Evolutionary conservation across 495 filamentous ascomycete genomes (phyloP).

Genomic region (Penicillium steckii): DNA sequence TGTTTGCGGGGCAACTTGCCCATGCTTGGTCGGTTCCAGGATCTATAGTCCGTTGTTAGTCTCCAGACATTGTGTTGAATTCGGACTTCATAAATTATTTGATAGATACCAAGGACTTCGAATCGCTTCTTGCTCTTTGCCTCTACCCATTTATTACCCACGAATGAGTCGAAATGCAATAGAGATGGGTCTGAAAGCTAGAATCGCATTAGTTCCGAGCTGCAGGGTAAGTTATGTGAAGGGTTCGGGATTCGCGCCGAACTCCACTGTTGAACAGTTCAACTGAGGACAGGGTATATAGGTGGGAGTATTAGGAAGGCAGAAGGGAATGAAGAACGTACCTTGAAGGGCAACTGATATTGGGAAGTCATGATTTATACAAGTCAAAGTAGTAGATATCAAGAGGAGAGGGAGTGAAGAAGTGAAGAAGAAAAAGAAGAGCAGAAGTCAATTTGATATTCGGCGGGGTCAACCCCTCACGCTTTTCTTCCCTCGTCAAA

Average conservation of each 20-base stretch:
- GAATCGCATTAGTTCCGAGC: not conserved
- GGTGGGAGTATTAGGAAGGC: no score
- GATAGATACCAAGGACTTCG: conserved; percentile 57
- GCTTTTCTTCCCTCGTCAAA: not conserved
- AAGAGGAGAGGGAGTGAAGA: not conserved
- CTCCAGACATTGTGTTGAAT: no score
- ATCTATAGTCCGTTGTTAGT: conserved; percentile 36
- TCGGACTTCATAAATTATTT: not conserved
- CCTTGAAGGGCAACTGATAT: conserved; percentile 42
- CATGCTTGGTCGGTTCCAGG: conserved; percentile 64
- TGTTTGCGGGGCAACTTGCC: conserved; percentile 62
- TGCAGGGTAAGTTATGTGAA: not conserved
- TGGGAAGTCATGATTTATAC: conserved; percentile 29
- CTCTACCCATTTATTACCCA: conserved; percentile 62
- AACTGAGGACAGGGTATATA: no score
- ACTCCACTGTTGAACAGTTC: no score
- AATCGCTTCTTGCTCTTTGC: conserved; percentile 63
- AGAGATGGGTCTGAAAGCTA: conserved; percentile 59
- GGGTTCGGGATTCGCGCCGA: conserved; percentile 16
- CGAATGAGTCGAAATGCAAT: conserved; percentile 58
- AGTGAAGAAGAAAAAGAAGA: not conserved
- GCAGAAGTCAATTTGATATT: not conserved
- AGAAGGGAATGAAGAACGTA: conserved; percentile 10
- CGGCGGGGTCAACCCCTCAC: not conserved
- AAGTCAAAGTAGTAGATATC: not conserved